phyloP scores from a whole-genome alignment of 768 basidiomycete genomes.

The Xanthoconium purpureum region DNA sequence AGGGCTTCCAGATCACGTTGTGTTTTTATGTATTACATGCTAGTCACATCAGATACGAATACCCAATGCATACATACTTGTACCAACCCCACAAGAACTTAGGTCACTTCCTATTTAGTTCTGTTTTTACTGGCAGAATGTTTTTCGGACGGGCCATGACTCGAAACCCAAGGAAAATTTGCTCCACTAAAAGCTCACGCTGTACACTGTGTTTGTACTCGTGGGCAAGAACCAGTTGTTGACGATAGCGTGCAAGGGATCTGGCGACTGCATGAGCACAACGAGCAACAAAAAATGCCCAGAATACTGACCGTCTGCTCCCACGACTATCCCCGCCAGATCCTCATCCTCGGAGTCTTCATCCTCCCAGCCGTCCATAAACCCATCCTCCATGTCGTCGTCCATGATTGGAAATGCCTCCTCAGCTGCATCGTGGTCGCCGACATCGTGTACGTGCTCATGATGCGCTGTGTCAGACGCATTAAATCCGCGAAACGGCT shows the following conservation, averaged over 20 bases:
- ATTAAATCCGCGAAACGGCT: slow-evolving; percentile 1
- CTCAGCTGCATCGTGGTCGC: background rate
- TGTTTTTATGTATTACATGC: background rate
- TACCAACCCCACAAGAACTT: background rate
- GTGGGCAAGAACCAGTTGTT: slow-evolving; percentile 8
- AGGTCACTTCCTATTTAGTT: background rate
- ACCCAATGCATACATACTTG: background rate
- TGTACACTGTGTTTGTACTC: slow-evolving; percentile 23
- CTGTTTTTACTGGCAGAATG: background rate
- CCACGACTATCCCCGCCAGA: background rate
- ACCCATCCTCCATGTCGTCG: slow-evolving; percentile 11
- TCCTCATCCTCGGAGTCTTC: slow-evolving; percentile 16
- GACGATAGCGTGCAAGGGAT: background rate
- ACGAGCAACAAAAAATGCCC: background rate
- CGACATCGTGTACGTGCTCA: background rate
- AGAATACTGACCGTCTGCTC: slow-evolving; percentile 13
- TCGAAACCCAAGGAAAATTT: no score
- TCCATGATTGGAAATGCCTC: background rate
- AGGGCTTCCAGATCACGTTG: background rate
- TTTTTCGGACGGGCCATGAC: background rate
- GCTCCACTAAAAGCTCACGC: slow-evolving; percentile 22
- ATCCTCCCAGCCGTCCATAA: slow-evolving; percentile 13
- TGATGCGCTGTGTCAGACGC: background rate
- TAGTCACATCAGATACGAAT: background rate
- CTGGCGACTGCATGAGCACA: slow-evolving; percentile 3